Base-by-base conservation (phyloP, 2,329 filamentous ascomycete genomes). In the Hypoxylon sp. region DNA sequence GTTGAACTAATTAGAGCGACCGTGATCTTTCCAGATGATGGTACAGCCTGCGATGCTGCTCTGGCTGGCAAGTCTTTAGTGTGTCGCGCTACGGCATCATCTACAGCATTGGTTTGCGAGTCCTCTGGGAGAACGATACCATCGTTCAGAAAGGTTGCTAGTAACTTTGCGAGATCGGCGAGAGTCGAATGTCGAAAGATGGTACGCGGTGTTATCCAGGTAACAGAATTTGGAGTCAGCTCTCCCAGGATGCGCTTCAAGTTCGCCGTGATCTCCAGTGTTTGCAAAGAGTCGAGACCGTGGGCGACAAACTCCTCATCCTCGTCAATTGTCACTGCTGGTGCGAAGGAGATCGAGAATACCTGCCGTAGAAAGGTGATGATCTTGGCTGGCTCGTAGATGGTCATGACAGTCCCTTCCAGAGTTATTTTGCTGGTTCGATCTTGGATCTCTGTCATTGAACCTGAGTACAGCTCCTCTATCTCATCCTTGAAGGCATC, bases 1-100 rank as follows among this genome's bases (percentile, higher is more conserved):
- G 57, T 60, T 3, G 59, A 60, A 9, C 59, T 59, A 7, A 63
- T 27, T 1, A 61, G 2, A 2, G 55, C 58, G 13, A 62, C 20
- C n/a, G 26, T 5, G 5, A 25, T 25, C 21, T 9, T 5, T 25
- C 21, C 21, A n/a, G n/a, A n/a, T n/a, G n/a, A n/a, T n/a, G n/a
- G n/a, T n/a, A n/a, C n/a, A 17, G 4, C 7, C 8, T 23, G 36
- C 2, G 21, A 9, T 34, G 3, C 6, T 6, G 26, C 11, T 21
- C 29, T 48, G 1, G 25, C 21, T 4, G 54, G 51, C 7, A 61
- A 20, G 11, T 7, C 13, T 16, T 34, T 11, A 2, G 41, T 5
- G 16, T 51, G 48, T 9, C 21, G 7, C 7, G 34, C 41, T 2
- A 59, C 58, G 1, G 41, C 20, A 2, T 55, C 52, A 7, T 57